Base-by-base conservation (phyloP, 2,329 filamentous ascomycete genomes). In the Aspergillus brunneoviolaceus region DNA sequence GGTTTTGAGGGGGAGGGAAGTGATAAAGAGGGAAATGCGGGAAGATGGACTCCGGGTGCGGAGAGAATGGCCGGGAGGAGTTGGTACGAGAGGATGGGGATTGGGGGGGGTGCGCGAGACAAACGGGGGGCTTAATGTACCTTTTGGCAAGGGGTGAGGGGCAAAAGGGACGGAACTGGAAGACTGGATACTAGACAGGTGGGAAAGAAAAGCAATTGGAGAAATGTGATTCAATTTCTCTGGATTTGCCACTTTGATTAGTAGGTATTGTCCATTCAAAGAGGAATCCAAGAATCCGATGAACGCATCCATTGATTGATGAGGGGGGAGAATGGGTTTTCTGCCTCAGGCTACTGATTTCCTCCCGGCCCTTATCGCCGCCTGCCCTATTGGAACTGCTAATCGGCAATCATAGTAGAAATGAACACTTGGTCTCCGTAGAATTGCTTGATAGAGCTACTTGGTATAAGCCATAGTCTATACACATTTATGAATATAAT, bases 331-430 rank as follows among this genome's bases (percentile, higher is more conserved):
- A 3, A 19, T 50, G 48, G 42, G 23, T 23, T 23, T 23, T 3
- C 9, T 64, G 60, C 63, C 63, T 63, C 35, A 64, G 63, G 63
- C 63, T 57, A 4, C 11, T 2, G 2, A 49, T 33, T n/a, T 3
- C 14, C 3, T 19, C 19, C 19, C 19, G 19, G 12, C 11, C 19
- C 35, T 57, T 52, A 52, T 60, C 42, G 54, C 58, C 29, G 23
- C 27, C 27, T 7, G 31, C 29, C 27, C 33, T 12, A 35, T 35
- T 16, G 27, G 9, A 29, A 29, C 27, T 29, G 33, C 33, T 35
- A 16, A 16, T 35, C 33, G 33, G 27, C 27, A 29, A 10, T 29
- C 5, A 29, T 29, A 29, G 27, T 29, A 9, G 27, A 29, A 29
- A 29, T 29, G 4, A 23, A 4, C 23, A 23, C 23, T 23, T 23